phyloP scores from a whole-genome alignment of 345 rosid species.

The Bruguiera parviflora region DNA sequence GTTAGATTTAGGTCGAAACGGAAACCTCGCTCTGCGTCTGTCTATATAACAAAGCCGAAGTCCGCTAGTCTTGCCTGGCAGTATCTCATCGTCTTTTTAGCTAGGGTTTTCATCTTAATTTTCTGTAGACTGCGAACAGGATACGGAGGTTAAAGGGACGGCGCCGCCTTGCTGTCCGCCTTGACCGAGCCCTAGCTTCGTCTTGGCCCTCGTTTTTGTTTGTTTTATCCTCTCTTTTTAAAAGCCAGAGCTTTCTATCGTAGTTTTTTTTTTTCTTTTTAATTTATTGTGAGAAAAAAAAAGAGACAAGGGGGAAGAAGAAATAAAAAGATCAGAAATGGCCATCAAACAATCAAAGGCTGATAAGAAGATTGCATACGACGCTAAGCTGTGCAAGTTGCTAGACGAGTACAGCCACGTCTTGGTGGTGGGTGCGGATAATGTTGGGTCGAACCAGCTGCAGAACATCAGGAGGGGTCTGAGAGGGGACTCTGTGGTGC shows the following conservation, averaged over 20 bases:
- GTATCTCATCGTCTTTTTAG: not conserved
- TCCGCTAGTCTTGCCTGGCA: not conserved
- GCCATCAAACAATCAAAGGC: conserved; percentile 55
- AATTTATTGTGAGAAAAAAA: too few species aligned
- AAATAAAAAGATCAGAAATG: conserved; percentile 18
- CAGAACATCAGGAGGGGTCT: conserved; percentile 82
- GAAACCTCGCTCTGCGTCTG: conserved; percentile 17
- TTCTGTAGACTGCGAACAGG: not conserved
- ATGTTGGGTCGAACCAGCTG: conserved; percentile 90
- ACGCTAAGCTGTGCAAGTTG: conserved; percentile 70
- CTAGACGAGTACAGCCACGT: conserved; percentile 79
- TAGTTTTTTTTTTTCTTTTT: too few species aligned
- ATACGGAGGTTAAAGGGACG: conserved; percentile 65
- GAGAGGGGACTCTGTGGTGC: conserved; percentile 77
- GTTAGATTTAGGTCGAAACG: conserved; percentile 45
- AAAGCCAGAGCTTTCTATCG: not conserved
- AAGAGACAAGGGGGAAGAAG: too few species aligned
- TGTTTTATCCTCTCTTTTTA: not conserved
- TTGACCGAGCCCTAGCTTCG: conserved; percentile 46
- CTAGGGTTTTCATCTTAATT: not conserved
- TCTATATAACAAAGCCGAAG: conserved; percentile 5
- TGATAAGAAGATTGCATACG: conserved; percentile 78
- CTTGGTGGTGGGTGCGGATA: conserved; percentile 73
- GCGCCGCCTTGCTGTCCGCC: conserved; percentile 49
- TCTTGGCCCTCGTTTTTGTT: conserved; percentile 62